Evolutionary conservation across 2,329 filamentous ascomycete species (phyloP).

Genomic region (Fusarium marasasianum): DNA sequence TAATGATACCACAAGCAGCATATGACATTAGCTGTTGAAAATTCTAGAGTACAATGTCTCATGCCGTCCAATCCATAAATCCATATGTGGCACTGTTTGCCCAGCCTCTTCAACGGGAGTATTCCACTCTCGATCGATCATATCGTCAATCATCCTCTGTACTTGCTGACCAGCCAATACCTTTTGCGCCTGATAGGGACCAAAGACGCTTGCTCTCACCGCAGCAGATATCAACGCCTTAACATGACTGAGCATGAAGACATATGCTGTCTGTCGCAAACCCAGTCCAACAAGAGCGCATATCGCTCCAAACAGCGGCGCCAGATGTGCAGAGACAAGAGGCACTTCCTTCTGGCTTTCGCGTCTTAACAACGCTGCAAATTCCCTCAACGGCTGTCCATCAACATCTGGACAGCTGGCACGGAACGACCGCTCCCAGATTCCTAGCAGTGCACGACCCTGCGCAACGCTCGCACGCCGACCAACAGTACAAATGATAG

Average conservation of each 20-base stretch:
- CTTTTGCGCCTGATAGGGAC: conserved; percentile 81
- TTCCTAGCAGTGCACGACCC: conserved; percentile 75
- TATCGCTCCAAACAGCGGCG: conserved; percentile 76
- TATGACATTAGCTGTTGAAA: conserved; percentile 75
- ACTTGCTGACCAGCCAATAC: conserved; percentile 71
- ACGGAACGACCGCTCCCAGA: conserved; percentile 79
- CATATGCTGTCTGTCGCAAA: conserved; percentile 72
- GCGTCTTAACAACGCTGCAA: conserved; percentile 48
- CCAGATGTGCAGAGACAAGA: conserved; percentile 69
- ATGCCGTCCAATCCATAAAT: conserved; percentile 84
- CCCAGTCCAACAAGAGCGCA: conserved; percentile 69
- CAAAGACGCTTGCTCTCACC: conserved; percentile 79
- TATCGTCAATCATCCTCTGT: conserved; percentile 64
- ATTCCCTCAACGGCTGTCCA: conserved; percentile 48
- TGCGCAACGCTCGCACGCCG: conserved; percentile 79
- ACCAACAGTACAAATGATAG: conserved; percentile 81
- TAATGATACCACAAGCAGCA: conserved; percentile 46
- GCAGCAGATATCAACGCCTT: conserved; percentile 81
- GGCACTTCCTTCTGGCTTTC: conserved; percentile 49
- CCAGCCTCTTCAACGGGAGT: conserved; percentile 72
- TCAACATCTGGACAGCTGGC: conserved; percentile 46
- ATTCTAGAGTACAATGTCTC: conserved; percentile 86
- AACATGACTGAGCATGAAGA: conserved; percentile 80
- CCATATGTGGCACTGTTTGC: conserved; percentile 79
- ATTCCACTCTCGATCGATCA: conserved; percentile 69